Conservation (phyloP, 2,329 filamentous ascomycete species). For the Fusarium sp. region DNA sequence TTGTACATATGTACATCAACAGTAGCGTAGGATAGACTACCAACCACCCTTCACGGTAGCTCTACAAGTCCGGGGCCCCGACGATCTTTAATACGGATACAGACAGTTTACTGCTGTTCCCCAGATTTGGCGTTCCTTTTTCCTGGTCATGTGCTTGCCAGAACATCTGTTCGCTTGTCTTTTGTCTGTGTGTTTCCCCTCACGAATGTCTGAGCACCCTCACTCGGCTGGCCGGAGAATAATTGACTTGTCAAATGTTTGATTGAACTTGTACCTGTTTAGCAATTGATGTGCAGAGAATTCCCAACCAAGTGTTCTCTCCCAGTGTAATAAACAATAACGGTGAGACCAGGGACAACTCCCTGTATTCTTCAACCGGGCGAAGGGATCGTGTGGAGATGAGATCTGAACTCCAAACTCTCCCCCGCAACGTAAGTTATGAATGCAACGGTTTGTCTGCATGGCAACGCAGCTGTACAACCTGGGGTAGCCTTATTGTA, state of each 20-base stretch:
- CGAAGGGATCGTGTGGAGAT: constrained; percentile 46
- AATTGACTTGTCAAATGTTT: not conserved
- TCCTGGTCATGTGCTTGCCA: not conserved
- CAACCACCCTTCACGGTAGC: not conserved
- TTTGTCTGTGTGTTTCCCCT: constrained; percentile 22
- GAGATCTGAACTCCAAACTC: constrained; percentile 31
- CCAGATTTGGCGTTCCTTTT: constrained; percentile 15
- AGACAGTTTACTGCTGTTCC: constrained; percentile 10
- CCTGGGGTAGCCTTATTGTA: constrained; percentile 27
- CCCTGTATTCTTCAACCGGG: constrained; percentile 29
- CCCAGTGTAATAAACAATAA: constrained; percentile 31
- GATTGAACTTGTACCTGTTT: constrained; percentile 4
- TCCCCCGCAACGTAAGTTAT: constrained; percentile 38
- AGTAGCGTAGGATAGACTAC: not conserved
- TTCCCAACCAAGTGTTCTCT: not conserved
- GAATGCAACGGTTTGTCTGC: not conserved
- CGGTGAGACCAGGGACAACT: constrained; percentile 24
- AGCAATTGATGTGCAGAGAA: constrained; percentile 4
- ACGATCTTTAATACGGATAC: constrained; percentile 18
- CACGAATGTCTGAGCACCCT: constrained; percentile 1
- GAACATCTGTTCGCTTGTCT: not conserved
- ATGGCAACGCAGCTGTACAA: constrained; percentile 1
- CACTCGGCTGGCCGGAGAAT: constrained; percentile 26
- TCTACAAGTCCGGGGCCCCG: constrained; percentile 29
- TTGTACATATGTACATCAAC: not conserved